phyloP scores from a whole-genome alignment of 306 rosid species.

The Sphenostylis stenocarpa region DNA sequence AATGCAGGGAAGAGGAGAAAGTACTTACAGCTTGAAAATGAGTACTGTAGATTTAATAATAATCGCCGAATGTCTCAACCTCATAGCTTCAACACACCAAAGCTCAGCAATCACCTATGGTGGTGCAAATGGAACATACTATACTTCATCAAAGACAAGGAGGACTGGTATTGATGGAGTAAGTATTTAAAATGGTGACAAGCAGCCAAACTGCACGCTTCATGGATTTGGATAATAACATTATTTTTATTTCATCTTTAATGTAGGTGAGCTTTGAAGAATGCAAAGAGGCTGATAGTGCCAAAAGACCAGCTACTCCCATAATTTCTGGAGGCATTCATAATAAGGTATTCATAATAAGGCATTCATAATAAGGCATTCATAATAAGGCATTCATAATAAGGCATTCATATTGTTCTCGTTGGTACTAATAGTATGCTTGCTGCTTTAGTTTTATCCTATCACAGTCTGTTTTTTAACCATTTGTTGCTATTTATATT shows the following conservation, averaged over 20 bases:
- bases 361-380: conserved; percentile 72
- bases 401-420: conserved; percentile 50
- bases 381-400: conserved; percentile 62
- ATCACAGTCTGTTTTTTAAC: not conserved
- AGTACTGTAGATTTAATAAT: conserved; percentile 15
- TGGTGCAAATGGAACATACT: conserved; percentile 65
- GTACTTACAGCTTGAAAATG: conserved; percentile 43
- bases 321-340: conserved; percentile 66
- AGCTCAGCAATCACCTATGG: conserved; percentile 79
- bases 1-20: conserved; percentile 54
- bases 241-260: conserved; percentile 26
- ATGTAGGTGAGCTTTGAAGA: conserved; percentile 73
- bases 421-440: not conserved
- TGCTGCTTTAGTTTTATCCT: not conserved
- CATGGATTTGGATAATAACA: not conserved
- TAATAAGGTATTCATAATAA: conserved; percentile 68
- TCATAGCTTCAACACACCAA: conserved; percentile 64
- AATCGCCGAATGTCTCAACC: conserved; percentile 36
- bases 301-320: conserved; percentile 65
- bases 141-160: conserved; percentile 64
- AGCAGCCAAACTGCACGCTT: not conserved
- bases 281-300: conserved; percentile 73
- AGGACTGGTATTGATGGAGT: conserved; percentile 89
- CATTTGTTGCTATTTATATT: not conserved
- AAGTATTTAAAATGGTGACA: conserved; percentile 28